phyloP scores from a whole-genome alignment of 1,284 basidiomycete species.

The Fomitopsis schrenkii region DNA sequence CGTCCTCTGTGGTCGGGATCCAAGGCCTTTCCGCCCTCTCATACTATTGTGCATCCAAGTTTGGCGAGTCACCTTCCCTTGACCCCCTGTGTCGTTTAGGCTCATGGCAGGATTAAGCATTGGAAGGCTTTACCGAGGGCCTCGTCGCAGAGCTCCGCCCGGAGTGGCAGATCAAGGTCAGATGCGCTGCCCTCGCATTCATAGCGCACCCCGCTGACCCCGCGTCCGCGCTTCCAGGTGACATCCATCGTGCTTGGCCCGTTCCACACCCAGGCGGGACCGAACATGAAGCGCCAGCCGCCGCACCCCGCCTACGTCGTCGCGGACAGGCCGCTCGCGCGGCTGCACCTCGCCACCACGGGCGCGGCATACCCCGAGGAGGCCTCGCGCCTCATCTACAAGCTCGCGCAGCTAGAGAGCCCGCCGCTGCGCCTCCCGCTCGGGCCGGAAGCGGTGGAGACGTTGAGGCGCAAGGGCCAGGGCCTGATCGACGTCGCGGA shows the following conservation, averaged over 20 bases:
- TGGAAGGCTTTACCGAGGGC: slow-evolving; percentile 30
- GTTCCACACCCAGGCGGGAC: slow-evolving; percentile 3
- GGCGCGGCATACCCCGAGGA: neutral
- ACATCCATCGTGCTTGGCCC: slow-evolving; percentile 7
- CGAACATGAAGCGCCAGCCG: neutral
- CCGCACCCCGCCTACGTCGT: slow-evolving; percentile 5
- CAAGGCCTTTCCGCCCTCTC: slow-evolving; percentile 19
- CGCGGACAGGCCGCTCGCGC: neutral
- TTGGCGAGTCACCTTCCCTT: slow-evolving; percentile 16
- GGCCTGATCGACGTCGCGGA: slow-evolving; percentile 15
- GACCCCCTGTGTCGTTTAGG: neutral
- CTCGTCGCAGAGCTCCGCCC: slow-evolving; percentile 32
- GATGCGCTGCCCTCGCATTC: slow-evolving; percentile 1
- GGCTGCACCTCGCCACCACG: neutral
- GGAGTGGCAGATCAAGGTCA: slow-evolving; percentile 37
- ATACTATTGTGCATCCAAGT: slow-evolving; percentile 30
- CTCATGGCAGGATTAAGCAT: slow-evolving; percentile 2
- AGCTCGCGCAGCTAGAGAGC: slow-evolving; percentile 8
- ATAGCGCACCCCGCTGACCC: slow-evolving; percentile 1
- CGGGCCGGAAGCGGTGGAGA: slow-evolving; percentile 12
- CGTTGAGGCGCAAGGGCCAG: slow-evolving; percentile 13
- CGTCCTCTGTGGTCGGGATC: slow-evolving; percentile 25
- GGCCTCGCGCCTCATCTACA: slow-evolving; percentile 2
- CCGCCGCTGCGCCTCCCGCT: slow-evolving; percentile 28
- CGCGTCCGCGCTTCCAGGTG: slow-evolving; percentile 6